Percentiles rank a stretch among this genome's conserved stretches.
These are phyloP conservation scores for Cladosporium sp. DNA, from an alignment of 2,329 filamentous ascomycete genomes.

Conservation along the genomic window DNA sequence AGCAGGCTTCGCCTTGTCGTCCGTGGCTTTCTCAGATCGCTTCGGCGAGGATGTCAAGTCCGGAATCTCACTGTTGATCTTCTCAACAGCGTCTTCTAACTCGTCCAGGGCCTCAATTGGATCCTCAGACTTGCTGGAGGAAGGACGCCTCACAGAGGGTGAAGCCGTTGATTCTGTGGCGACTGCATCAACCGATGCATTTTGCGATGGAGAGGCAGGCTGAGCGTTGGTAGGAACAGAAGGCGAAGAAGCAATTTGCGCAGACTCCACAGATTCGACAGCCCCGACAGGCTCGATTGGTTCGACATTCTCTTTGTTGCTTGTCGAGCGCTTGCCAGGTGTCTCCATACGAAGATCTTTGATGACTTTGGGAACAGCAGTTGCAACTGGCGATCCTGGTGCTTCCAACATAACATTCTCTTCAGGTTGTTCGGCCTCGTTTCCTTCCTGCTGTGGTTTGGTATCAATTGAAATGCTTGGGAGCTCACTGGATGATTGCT, in stretches of 20 bases:
- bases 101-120: constrained; percentile 49
- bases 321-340: constrained; percentile 25
- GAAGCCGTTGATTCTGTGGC: constrained; percentile 12
- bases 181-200: background rate
- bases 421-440: background rate
- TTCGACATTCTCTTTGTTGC: constrained; percentile 31
- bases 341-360: constrained; percentile 22
- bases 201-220: background rate
- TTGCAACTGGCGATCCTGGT: constrained; percentile 18
- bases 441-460: background rate
- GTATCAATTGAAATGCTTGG: constrained; percentile 1
- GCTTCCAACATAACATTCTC: constrained; percentile 11
- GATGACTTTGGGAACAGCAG: constrained; percentile 22
- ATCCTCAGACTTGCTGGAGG: constrained; percentile 1
- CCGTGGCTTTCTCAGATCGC: constrained; percentile 15
- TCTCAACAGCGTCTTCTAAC: constrained; percentile 49
- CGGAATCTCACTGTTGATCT: constrained; percentile 32
- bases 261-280: constrained; percentile 21
- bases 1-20: too few species aligned
- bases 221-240: background rate
- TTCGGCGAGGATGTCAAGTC: constrained; percentile 28
- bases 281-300: constrained; percentile 18
- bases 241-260: background rate
- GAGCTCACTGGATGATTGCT: background rate
- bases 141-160: constrained; percentile 2